phyloP scores from a whole-genome alignment of 176 grass and related monocot species.

The Dendrocalamus sinicus region DNA sequence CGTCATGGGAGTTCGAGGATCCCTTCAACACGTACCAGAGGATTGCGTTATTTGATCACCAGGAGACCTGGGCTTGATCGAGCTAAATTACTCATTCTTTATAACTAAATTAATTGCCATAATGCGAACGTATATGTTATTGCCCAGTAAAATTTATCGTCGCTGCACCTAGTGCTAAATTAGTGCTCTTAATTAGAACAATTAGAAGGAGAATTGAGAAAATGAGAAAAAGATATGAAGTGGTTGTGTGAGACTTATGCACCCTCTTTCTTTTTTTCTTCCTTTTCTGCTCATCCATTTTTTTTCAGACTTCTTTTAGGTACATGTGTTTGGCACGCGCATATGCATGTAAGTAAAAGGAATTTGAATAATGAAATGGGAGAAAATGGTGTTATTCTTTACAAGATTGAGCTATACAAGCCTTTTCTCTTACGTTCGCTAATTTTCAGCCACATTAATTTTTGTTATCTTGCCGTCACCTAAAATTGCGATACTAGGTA shows the following conservation, averaged over 20 bases:
- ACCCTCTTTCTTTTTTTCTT: not conserved
- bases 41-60: conserved; percentile 61
- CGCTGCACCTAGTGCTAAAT: conserved; percentile 26
- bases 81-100: conserved; percentile 27
- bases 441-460: not conserved
- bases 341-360: not conserved
- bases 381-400: not conserved
- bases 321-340: not conserved
- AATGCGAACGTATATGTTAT: not conserved
- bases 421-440: not conserved
- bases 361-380: conserved; percentile 11
- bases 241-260: conserved; percentile 26
- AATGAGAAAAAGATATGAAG: conserved; percentile 32
- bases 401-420: not conserved
- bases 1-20: conserved; percentile 53
- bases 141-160: not conserved
- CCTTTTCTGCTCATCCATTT: not conserved
- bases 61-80: conserved; percentile 56
- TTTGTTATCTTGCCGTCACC: not conserved
- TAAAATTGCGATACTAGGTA: not conserved
- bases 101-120: not conserved
- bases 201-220: not conserved
- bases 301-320: conserved; percentile 1
- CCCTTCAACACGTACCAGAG: conserved; percentile 65
- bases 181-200: not conserved